phyloP scores from a whole-genome alignment of 73 alveolate species.

The Paramecium sonneborni region DNA sequence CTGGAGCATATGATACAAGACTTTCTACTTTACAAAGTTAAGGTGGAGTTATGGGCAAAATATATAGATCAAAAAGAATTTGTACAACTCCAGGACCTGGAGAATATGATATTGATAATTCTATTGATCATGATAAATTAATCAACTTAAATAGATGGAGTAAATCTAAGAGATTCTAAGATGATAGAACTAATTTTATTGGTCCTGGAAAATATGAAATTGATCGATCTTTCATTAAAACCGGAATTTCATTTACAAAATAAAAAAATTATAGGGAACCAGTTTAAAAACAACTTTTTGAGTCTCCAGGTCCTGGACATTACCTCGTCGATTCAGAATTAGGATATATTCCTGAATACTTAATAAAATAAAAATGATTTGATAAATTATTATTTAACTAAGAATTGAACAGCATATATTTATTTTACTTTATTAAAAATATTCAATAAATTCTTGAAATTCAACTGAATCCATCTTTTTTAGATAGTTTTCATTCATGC shows the following conservation, averaged over 20 bases:
- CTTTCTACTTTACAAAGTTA: neutral
- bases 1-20: neutral
- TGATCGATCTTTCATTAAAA: neutral
- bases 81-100: conserved; percentile 32
- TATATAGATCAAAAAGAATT: neutral
- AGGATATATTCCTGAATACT: neutral
- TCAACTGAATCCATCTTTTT: neutral
- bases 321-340: neutral
- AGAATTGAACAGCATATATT: neutral
- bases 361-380: neutral
- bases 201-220: neutral
- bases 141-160: neutral
- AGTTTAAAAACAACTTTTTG: neutral
- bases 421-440: too few relatives aligned
- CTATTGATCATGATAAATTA: neutral
- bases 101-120: neutral
- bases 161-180: neutral
- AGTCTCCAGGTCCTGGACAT: conserved; percentile 16
- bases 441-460: neutral
- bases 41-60: neutral
- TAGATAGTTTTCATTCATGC: neutral
- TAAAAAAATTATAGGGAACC: neutral
- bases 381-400: neutral
- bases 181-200: neutral
- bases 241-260: neutral